Evolutionary conservation across 2,329 filamentous ascomycete species (phyloP), one percentile per base, ranked within the genome.

Genomic region (Pestalotiopsis sp.): DNA sequence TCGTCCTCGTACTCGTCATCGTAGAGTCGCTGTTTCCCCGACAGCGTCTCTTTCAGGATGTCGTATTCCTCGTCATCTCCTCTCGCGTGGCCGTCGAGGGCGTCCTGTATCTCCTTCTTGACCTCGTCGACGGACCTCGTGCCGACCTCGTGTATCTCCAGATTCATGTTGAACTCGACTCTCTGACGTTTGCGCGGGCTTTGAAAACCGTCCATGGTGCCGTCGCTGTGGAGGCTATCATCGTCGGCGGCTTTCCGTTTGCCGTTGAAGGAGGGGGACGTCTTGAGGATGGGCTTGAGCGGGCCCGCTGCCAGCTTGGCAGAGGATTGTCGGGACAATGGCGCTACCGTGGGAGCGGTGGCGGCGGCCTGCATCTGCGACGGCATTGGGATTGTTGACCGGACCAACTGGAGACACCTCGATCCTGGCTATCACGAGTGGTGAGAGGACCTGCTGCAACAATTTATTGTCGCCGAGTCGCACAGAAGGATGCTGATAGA

Each of bases 31-130:
- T 81, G 82, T 69, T 87, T 85, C 70, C 84, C 84, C 66, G 81
- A 79, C 67, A 91, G 89, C 4, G 88, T 80, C 64, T 88, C 85
- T 75, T 90, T 90, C 63, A 91, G 79, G n/a, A 81, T 83, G 71
- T 90, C 86, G 77, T 90, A 91, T 45, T 86, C 87, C 70, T 88
- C 86, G 69, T 88, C 87, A 67, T 88, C 85, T 31, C 88, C 87
- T 63, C 82, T 82, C 38, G 83, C 79, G 75, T 91, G 88, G 57
- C 83, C 83, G 70, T 90, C 87, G 12, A 91, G 80, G 7, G 88
- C 86, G 62, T 82, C 83, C 68, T 82, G 81, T 60, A 90, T 86
- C 72, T 88, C 84, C 27, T 82, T 75, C 75, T 88, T 89, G 68
- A 87, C 83, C 64, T 88, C 85, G 5, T 86, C 85, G 74, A 88